Evolutionary conservation across 164 flowering plant species (phyloP).

Genomic region (Dillenia turbinata): DNA sequence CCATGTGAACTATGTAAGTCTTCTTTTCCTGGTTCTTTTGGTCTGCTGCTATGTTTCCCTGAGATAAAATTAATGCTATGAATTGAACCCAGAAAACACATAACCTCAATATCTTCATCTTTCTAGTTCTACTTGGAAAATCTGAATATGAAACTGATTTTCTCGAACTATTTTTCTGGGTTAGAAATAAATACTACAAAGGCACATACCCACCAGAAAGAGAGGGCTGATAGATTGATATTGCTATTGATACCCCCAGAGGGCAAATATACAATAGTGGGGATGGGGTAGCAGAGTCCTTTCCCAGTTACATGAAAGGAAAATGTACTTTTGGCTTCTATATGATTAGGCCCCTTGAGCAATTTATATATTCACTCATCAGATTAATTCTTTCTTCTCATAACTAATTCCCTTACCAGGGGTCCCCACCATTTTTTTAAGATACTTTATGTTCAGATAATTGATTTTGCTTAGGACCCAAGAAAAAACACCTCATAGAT

Average conservation of each 20-base stretch:
- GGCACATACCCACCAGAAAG: background rate
- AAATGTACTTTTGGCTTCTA: too few species aligned
- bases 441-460: too few species aligned
- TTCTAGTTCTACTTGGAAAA: background rate
- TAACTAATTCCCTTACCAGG: too few species aligned
- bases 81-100: constrained; percentile 8
- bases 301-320: too few species aligned
- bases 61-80: constrained; percentile 6
- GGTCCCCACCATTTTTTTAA: too few species aligned
- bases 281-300: too few species aligned
- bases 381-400: too few species aligned
- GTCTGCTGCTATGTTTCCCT: constrained; percentile 12
- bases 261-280: too few species aligned
- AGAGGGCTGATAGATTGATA: constrained; percentile 5
- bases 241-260: background rate
- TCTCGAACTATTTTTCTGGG: background rate
- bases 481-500: too few species aligned
- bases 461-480: too few species aligned
- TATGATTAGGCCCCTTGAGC: too few species aligned
- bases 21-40: constrained; percentile 19
- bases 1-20: constrained; percentile 81
- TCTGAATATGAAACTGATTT: background rate
- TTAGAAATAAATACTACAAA: background rate
- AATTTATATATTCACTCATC: too few species aligned
- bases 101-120: constrained; percentile 14